These are phyloP conservation scores for Schizothecium vesticola DNA, from an alignment of 495 filamentous ascomycete genomes.

Conservation along the genomic window DNA sequence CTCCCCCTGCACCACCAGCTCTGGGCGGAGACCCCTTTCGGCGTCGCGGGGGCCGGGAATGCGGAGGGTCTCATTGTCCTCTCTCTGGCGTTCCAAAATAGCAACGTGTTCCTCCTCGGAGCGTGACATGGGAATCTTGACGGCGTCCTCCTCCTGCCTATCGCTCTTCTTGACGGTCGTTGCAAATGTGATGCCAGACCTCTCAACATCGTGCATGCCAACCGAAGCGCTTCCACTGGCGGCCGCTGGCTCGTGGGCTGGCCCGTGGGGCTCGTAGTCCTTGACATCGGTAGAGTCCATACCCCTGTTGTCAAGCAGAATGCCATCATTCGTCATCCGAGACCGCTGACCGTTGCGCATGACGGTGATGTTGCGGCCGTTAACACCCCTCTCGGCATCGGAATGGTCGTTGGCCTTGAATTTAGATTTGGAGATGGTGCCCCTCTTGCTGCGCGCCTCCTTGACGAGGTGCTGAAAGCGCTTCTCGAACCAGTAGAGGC, in stretches of 20 bases:
- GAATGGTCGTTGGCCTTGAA: conserved; percentile 52
- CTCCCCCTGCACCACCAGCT: conserved; percentile 51
- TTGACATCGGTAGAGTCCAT: conserved; percentile 6
- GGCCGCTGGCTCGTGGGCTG: conserved; percentile 4
- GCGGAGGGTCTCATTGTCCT: conserved; percentile 64
- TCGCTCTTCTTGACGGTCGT: conserved; percentile 51
- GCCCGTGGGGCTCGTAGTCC: conserved; percentile 7
- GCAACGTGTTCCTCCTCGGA: conserved; percentile 72
- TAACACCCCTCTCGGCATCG: conserved; percentile 61
- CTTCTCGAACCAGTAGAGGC: conserved; percentile 97
- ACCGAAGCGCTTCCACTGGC: background rate
- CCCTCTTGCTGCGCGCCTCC: conserved; percentile 38
- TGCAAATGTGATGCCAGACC: conserved; percentile 56
- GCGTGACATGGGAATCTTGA: conserved; percentile 48
- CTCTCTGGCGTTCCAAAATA: conserved; percentile 75
- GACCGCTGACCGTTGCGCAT: conserved; percentile 49
- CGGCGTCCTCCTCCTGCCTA: conserved; percentile 29
- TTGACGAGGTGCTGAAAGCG: conserved; percentile 65
- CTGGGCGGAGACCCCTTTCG: conserved; percentile 68
- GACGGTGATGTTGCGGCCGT: conserved; percentile 67
- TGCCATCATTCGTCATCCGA: conserved; percentile 45
- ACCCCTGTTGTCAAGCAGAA: conserved; percentile 23
- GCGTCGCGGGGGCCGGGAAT: conserved; percentile 86
- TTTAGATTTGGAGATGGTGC: conserved; percentile 45
- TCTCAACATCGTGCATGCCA: conserved; percentile 16